Evolutionary conservation across 345 rosid species (phyloP), one percentile per base, ranked within the genome.

Genomic region (Clarkia xantiana): DNA sequence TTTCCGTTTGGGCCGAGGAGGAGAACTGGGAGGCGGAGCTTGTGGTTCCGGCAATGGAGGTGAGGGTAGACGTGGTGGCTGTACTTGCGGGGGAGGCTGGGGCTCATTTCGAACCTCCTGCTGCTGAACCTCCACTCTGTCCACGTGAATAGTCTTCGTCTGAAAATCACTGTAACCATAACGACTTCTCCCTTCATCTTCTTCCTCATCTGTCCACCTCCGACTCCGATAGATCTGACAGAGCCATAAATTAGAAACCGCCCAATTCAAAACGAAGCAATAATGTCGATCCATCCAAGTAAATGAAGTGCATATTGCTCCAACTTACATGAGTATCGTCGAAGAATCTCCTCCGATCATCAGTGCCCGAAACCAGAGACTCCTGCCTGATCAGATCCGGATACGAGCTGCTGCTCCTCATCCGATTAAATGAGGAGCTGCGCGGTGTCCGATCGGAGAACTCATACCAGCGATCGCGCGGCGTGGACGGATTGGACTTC

Each of bases 361-460:
- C 80, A 8, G 16, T 40, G 36, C 60, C 59, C 11, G 42, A 23
- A 71, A 73, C 64, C 17, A 62, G 47, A 3, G 77, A 58, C 43
- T 75, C 78, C 40, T 49, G 62, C 19, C 85, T 67, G n/a, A n/a
- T n/a, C 51, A 89, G 95, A 82, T 89, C 95, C 47, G 95, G 95
- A 59, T 89, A 52, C 6, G 97, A 89, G 43, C 71, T 76, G 68
- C 75, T 68, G 56, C 84, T 85, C 45, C 87, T 73, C 59, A 82
- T 44, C 58, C 90, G 59, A 23, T 19, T 63, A 18, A 72, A 53
- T 12, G 67, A 54, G 56, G 40, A 3, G 4, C 1, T 29, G 36
- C 36, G 36, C n/a, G n/a, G n/a, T n/a, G n/a, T n/a, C n/a, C n/a
- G n/a, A n/a, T n/a, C n/a, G n/a, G n/a, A n/a, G n/a, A n/a, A n/a